Evolutionary conservation across 805 yeast genomes (phyloP).

Genomic region (Nakazawaea molendinolei): DNA sequence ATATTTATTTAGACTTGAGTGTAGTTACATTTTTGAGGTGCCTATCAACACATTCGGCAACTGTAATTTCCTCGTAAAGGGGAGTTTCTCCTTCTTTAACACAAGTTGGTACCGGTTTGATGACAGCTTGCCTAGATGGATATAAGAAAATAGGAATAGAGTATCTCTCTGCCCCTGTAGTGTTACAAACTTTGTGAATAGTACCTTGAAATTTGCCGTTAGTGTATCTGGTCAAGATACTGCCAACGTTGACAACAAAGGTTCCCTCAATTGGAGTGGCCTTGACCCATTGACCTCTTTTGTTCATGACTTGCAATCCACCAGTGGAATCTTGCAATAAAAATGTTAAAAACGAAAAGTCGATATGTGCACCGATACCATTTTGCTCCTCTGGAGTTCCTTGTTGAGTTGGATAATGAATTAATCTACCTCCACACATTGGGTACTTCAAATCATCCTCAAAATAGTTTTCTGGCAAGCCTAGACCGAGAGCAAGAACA

Average conservation of each 20-base stretch:
- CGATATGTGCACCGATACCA: conserved; percentile 35
- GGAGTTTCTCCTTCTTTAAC: conserved; percentile 11
- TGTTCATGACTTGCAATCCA: conserved; percentile 31
- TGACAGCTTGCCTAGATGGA: conserved; percentile 16
- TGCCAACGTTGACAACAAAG: conserved; percentile 33
- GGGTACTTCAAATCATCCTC: conserved; percentile 19
- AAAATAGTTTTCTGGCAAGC: conserved; percentile 22
- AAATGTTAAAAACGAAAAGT: conserved; percentile 30
- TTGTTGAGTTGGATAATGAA: conserved; percentile 28
- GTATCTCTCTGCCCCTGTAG: conserved; percentile 21
- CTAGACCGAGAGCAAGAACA: conserved; percentile 25
- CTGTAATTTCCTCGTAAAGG: conserved; percentile 6
- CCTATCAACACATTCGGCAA: conserved; percentile 11
- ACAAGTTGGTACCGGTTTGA: conserved; percentile 19
- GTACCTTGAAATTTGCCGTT: conserved; percentile 32
- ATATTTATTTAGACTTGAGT: too few relatives aligned
- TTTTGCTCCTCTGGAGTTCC: conserved; percentile 21
- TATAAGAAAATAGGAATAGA: conserved; percentile 25
- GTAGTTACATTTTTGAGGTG: conserved; percentile 9
- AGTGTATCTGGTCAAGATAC: conserved; percentile 31
- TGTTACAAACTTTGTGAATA: conserved; percentile 31
- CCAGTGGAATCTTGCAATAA: conserved; percentile 28
- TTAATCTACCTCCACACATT: conserved; percentile 23
- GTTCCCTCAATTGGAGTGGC: conserved; percentile 29
- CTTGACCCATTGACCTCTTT: conserved; percentile 24